Base-by-base conservation (phyloP, 1,139 yeast genomes). In the Insectozyma bohioensis region DNA sequence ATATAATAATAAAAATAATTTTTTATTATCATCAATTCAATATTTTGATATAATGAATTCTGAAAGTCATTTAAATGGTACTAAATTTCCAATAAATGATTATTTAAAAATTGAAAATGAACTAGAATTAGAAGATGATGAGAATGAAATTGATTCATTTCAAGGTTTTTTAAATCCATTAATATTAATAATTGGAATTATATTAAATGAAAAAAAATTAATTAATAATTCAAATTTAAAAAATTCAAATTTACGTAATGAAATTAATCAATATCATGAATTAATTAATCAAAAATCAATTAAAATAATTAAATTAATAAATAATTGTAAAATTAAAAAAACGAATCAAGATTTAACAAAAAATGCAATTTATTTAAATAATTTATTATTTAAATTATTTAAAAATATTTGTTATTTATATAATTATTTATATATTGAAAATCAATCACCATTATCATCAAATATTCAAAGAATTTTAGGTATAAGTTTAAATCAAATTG, bases 21-120 rank as follows among this genome's bases (percentile, higher is more conserved):
- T 45, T 25, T 29, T 48, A 15, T 30, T 49, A 10, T 43, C 52
- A 20, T 48, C 41, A 32, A 43, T 49, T 37, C 53, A 48, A 27
- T 48, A 40, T 40, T 53, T 47, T 31, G 55, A 50, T 32, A 43
- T 50, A 12, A 40, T 49, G 43, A 44, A 46, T 22, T 40, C 46
- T 5, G 39, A 33, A 9, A 40, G 48, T 3, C 30, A 45, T 16
- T 24, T 36, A 10, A 29, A 35, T 14, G 52, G 52, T 15, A 47
- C 54, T 1, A 26, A 37, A 13, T 41, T 45, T 18, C 41, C 44
- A 10, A 34, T 47, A 30, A 31, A 32, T 13, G 33, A 33, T 20
- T 50, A 47, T 33, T 32, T 26, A 19, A 36, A 32, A 15, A 35
- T 46, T n/a, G 9, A 10, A 17, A 4, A 20, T 20, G 5, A 20